Evolutionary conservation across 1,139 yeast species (phyloP).

Genomic region (Candida labiduridarum): DNA sequence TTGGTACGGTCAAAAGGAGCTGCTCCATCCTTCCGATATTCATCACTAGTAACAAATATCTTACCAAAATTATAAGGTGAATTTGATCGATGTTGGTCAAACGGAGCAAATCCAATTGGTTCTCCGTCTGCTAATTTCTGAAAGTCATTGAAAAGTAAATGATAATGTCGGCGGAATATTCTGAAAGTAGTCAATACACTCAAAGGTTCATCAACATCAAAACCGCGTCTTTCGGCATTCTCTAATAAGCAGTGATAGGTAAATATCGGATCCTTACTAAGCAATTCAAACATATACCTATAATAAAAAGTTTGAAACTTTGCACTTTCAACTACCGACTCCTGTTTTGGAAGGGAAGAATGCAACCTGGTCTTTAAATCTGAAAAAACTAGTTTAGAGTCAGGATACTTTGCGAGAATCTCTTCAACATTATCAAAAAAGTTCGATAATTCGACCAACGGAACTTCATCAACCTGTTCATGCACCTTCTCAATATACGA

Average conservation of each 20-base stretch:
- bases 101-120: slow-evolving; percentile 42
- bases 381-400: slow-evolving; percentile 33
- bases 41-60: slow-evolving; percentile 11
- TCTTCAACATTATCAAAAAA: slow-evolving; percentile 19
- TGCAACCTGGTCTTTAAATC: slow-evolving; percentile 63
- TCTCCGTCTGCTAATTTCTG: slow-evolving; percentile 47
- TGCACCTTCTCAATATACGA: slow-evolving; percentile 14
- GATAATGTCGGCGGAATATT: slow-evolving; percentile 36
- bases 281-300: slow-evolving; percentile 39
- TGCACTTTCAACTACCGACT: slow-evolving; percentile 50
- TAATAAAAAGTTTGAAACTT: slow-evolving; percentile 62
- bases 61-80: slow-evolving; percentile 9
- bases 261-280: slow-evolving; percentile 27
- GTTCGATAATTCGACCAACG: slow-evolving; percentile 24
- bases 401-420: slow-evolving; percentile 20
- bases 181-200: slow-evolving; percentile 37
- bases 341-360: slow-evolving; percentile 46
- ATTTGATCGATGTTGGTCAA: slow-evolving; percentile 27
- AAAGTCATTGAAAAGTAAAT: slow-evolving; percentile 46
- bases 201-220: slow-evolving; percentile 54
- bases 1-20: not conserved
- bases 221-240: slow-evolving; percentile 47
- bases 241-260: slow-evolving; percentile 39
- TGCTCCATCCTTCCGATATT: slow-evolving; percentile 7
- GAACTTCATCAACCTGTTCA: slow-evolving; percentile 11